Percentiles rank a stretch among this genome's conserved stretches.
These are phyloP conservation scores for Escallonia herrerae DNA, from an alignment of 129 eudicot species.

Conservation along the genomic window DNA sequence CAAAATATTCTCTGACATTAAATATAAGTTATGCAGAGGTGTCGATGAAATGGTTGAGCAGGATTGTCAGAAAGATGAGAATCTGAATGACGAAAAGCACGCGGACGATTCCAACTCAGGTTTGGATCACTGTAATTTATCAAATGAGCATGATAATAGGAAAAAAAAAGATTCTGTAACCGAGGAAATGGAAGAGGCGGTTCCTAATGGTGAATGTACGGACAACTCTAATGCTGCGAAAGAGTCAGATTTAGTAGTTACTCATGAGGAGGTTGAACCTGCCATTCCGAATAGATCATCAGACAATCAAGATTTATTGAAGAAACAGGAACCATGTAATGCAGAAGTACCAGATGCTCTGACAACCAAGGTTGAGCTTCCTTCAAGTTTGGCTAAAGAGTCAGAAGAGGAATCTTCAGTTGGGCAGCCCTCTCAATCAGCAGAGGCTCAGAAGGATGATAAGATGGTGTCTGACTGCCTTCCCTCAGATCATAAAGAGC, in stretches of 20 bases:
- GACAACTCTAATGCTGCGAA: constrained; percentile 18
- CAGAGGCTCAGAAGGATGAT: constrained; percentile 42
- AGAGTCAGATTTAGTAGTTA: constrained; percentile 16
- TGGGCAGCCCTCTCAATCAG: constrained; percentile 25
- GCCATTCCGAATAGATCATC: constrained; percentile 5
- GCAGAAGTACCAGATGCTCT: constrained; percentile 29
- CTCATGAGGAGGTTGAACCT: constrained; percentile 17
- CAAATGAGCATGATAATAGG: constrained; percentile 16
- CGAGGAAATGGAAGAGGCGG: constrained; percentile 23
- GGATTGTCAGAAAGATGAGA: constrained; percentile 32
- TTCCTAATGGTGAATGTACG: constrained; percentile 20
- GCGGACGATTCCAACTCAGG: constrained; percentile 24
- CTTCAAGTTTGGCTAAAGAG: constrained; percentile 35
- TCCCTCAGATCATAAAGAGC: constrained; percentile 34
- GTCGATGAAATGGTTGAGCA: constrained; percentile 30
- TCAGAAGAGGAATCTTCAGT: constrained; percentile 28
- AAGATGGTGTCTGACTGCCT: constrained; percentile 24
- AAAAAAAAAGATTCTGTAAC: constrained; percentile 18
- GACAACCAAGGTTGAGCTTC: constrained; percentile 29
- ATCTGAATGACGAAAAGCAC: constrained; percentile 18
- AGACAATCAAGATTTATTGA: constrained; percentile 8
- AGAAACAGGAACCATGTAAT: constrained; percentile 12
- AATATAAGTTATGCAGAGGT: constrained; percentile 36
- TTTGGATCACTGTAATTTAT: constrained; percentile 1
- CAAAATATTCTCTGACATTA: constrained; percentile 7